Evolutionary conservation across 2,329 filamentous ascomycete species (phyloP).

Genomic region (Calonectria ilicicola): DNA sequence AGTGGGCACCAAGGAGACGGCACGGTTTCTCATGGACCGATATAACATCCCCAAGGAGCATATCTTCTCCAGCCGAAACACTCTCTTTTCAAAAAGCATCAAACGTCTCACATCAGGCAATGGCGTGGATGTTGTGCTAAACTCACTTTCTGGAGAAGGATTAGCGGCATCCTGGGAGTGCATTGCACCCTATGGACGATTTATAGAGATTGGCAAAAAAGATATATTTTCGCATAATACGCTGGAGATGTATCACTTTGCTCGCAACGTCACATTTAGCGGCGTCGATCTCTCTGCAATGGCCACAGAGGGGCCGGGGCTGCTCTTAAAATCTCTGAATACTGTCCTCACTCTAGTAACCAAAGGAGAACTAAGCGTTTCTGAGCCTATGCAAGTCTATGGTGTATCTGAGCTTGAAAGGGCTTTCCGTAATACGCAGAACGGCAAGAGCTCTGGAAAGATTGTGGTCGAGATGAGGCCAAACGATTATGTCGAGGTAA

Average conservation of each 20-base stretch:
- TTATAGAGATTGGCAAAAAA: constrained; percentile 39
- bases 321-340: neutral
- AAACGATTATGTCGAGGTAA: constrained; percentile 21
- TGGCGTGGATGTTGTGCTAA: constrained; percentile 47
- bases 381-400: neutral
- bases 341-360: constrained; percentile 23
- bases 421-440: constrained; percentile 29
- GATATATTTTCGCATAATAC: constrained; percentile 47
- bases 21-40: constrained; percentile 16
- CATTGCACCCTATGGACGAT: constrained; percentile 30
- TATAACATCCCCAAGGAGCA: constrained; percentile 45
- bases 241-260: constrained; percentile 44
- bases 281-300: constrained; percentile 50
- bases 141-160: constrained; percentile 43
- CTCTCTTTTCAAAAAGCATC: constrained; percentile 41
- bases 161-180: constrained; percentile 46
- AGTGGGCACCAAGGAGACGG: constrained; percentile 31
- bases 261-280: constrained; percentile 52
- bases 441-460: constrained; percentile 31
- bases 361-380: neutral
- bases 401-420: constrained; percentile 29
- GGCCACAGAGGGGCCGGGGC: neutral
- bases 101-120: constrained; percentile 35
- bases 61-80: constrained; percentile 45
- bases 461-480: constrained; percentile 19